Evolutionary conservation across 208 protist genomes (phyloP).

Genomic region (Naegleria lovaniensis): DNA sequence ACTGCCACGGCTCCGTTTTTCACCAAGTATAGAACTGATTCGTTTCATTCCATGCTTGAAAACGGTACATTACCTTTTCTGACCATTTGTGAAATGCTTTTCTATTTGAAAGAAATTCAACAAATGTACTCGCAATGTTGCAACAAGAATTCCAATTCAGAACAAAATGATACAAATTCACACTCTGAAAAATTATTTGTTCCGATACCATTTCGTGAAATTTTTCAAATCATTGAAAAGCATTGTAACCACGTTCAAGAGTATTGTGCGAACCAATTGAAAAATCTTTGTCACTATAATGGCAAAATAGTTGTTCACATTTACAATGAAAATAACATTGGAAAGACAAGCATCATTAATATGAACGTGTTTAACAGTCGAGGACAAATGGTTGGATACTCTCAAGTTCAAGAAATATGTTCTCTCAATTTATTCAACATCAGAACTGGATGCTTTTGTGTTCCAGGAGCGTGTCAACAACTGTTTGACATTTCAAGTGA

Average conservation of each 20-base stretch:
- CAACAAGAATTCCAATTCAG: not conserved
- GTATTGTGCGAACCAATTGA: not conserved
- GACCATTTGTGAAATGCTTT: not conserved
- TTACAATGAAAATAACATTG: not conserved
- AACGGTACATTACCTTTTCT: slow-evolving; percentile 54
- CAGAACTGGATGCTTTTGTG: slow-evolving; percentile 17
- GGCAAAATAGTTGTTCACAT: not conserved
- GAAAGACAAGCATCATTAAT: not conserved
- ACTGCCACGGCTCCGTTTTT: slow-evolving; percentile 32
- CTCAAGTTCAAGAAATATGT: not conserved
- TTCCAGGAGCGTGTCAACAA: slow-evolving; percentile 15
- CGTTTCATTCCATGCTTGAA: slow-evolving; percentile 38
- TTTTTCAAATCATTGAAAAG: not conserved
- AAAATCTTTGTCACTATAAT: not conserved
- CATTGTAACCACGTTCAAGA: not conserved
- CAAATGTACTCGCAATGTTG: not conserved
- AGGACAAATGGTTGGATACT: not conserved
- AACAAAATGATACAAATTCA: not conserved
- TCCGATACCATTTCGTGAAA: not conserved
- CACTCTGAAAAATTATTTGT: too few species aligned
- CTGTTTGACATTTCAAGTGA: not conserved
- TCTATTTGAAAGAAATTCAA: not conserved
- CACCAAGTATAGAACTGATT: not conserved
- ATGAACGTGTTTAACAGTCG: not conserved
- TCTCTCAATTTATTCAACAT: not conserved